These are phyloP conservation scores for Dryas alaskensis DNA, from an alignment of 306 rosid species.

Conservation along the genomic window DNA sequence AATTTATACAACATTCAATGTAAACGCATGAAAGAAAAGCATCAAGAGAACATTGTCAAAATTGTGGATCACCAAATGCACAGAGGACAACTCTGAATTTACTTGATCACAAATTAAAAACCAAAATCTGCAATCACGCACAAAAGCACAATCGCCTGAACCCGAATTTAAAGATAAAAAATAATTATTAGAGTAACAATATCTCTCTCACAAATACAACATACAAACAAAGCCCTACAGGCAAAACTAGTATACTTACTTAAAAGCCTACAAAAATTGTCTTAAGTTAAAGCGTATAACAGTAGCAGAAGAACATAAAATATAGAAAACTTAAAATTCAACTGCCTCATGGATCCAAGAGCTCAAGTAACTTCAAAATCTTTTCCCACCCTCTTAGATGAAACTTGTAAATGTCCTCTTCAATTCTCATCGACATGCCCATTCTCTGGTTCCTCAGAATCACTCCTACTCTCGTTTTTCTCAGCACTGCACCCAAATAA, in stretches of 20 bases:
- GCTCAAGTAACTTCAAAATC: constrained; percentile 19
- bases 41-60: not conserved
- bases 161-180: not conserved
- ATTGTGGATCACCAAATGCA: not conserved
- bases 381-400: constrained; percentile 28
- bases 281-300: constrained; percentile 1
- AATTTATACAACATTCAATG: not conserved
- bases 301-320: constrained; percentile 37
- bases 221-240: constrained; percentile 16
- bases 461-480: constrained; percentile 43
- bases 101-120: too few relatives aligned
- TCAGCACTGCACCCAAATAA: constrained; percentile 64
- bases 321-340: constrained; percentile 16
- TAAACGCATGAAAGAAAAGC: not conserved
- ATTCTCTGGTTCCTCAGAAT: constrained; percentile 34
- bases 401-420: constrained; percentile 17
- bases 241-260: constrained; percentile 22
- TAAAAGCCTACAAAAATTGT: constrained; percentile 30
- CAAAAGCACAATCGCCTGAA: not conserved
- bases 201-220: constrained; percentile 22
- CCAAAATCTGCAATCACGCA: not conserved
- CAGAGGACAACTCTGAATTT: too few relatives aligned
- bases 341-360: constrained; percentile 18
- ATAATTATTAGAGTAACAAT: constrained; percentile 9
- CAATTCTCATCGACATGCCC: constrained; percentile 16